A percentile compares a stretch with the other conserved stretches of the same genome.
Evolutionary conservation across 805 yeast species (phyloP).

Genomic region (Suhomyces canberraensis): DNA sequence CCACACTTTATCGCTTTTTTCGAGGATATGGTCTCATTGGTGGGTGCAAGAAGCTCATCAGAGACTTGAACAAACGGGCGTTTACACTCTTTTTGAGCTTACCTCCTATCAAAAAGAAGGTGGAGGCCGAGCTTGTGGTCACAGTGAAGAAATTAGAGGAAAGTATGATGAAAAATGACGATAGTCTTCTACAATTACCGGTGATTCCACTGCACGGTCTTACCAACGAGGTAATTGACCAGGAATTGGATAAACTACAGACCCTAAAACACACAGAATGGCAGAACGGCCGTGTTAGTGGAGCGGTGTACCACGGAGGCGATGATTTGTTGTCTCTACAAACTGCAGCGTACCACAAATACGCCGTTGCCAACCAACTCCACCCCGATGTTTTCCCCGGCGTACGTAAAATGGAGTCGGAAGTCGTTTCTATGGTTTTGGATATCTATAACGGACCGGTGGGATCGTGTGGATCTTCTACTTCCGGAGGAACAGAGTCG

Average conservation of each 20-base stretch:
- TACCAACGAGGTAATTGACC: conserved; percentile 41
- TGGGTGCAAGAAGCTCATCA: conserved; percentile 1
- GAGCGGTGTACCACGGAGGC: conserved; percentile 97
- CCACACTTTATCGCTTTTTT: conserved; percentile 10
- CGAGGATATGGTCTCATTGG: conserved; percentile 16
- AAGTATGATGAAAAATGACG: conserved; percentile 55
- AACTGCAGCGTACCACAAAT: conserved; percentile 68
- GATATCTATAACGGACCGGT: conserved; percentile 75
- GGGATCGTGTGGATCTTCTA: conserved; percentile 62
- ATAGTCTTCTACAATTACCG: conserved; percentile 40
- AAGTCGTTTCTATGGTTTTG: conserved; percentile 88
- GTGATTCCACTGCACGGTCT: conserved; percentile 62
- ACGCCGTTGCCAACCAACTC: conserved; percentile 86
- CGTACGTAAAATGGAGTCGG: conserved; percentile 93
- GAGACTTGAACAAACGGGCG: conserved; percentile 5
- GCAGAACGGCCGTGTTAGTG: conserved; percentile 83
- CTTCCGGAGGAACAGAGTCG: conserved; percentile 97
- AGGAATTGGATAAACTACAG: conserved; percentile 49
- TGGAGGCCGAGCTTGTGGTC: conserved; percentile 56
- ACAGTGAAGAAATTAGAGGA: conserved; percentile 51
- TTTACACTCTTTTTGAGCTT: conserved; percentile 24
- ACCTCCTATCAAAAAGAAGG: conserved; percentile 53
- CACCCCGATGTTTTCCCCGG: conserved; percentile 98
- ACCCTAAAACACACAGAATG: conserved; percentile 68
- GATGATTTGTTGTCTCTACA: conserved; percentile 71